Percentiles rank a stretch among this genome's conserved stretches.
These are phyloP conservation scores for Lichina pygmaea DNA, from an alignment of 495 filamentous ascomycete genomes.

Conservation along the genomic window DNA sequence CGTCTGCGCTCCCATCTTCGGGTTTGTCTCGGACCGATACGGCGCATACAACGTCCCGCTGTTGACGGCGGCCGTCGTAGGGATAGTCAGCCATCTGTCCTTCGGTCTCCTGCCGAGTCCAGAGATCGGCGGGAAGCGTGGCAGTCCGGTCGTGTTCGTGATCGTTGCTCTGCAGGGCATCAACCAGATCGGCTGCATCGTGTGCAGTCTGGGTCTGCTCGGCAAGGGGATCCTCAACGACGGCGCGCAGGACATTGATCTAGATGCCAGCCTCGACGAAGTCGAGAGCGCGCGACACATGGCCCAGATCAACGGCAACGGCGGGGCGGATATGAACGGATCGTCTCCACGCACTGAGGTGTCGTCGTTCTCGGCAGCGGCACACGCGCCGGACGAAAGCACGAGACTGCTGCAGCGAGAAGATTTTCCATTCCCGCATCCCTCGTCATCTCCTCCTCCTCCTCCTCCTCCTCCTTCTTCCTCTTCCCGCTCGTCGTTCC, in stretches of 20 bases:
- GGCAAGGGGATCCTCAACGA: conserved; percentile 41
- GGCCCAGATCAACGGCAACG: not conserved
- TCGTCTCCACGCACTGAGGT: not conserved
- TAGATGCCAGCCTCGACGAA: not conserved
- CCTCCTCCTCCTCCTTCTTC: no score
- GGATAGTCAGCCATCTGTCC: conserved; percentile 44
- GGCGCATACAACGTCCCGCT: conserved; percentile 44
- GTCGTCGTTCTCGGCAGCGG: not conserved
- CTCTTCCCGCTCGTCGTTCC: no score
- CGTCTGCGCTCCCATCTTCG: conserved; percentile 63
- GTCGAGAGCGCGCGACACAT: not conserved
- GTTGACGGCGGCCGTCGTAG: conserved; percentile 36
- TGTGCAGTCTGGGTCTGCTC: conserved; percentile 69
- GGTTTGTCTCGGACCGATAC: conserved; percentile 40
- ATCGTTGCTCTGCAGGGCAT: conserved; percentile 57
- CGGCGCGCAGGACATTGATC: conserved; percentile 1
- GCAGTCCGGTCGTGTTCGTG: conserved; percentile 36
- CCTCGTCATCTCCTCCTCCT: no score
- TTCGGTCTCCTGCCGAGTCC: conserved; percentile 49
- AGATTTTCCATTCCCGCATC: not conserved
- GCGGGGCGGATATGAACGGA: not conserved
- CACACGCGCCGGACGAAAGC: not conserved
- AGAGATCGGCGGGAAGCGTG: conserved; percentile 32
- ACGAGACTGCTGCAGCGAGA: not conserved
- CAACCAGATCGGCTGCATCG: conserved; percentile 85